A percentile compares a stretch with the other conserved stretches of the same genome.
phyloP scores from a whole-genome alignment of 345 rosid genomes.

The Toxicodendron radicans region DNA sequence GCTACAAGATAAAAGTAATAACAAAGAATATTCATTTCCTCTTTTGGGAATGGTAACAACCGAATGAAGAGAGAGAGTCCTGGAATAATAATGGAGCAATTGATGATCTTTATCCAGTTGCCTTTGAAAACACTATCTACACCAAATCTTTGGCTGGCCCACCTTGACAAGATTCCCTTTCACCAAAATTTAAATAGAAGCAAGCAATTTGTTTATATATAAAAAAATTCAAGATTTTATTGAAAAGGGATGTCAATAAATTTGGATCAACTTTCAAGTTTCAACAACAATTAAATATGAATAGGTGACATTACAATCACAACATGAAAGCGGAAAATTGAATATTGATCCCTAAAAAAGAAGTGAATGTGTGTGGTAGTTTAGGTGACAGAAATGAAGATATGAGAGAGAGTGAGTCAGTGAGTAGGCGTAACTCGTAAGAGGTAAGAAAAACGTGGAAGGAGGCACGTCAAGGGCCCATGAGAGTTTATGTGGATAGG shows the following conservation, averaged over 20 bases:
- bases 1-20: background rate
- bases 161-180: background rate
- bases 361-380: background rate
- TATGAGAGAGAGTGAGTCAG: too few relatives aligned
- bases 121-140: slow-evolving; percentile 15
- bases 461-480: background rate
- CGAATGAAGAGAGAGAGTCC: slow-evolving; percentile 28
- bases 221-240: background rate
- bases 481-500: background rate
- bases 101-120: slow-evolving; percentile 30
- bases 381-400: background rate
- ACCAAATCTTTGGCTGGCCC: slow-evolving; percentile 8
- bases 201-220: background rate
- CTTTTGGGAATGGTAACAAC: slow-evolving; percentile 27
- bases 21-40: background rate
- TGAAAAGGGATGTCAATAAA: background rate
- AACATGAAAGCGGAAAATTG: too few relatives aligned
- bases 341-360: background rate
- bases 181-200: too few relatives aligned
- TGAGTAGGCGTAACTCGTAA: too few relatives aligned
- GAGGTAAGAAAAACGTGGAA: background rate
- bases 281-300: background rate
- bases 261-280: background rate
- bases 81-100: slow-evolving; percentile 28
- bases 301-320: too few relatives aligned